Evolutionary conservation across 208 protist genomes (phyloP).

Genomic region (Trichomonas gallinae): DNA sequence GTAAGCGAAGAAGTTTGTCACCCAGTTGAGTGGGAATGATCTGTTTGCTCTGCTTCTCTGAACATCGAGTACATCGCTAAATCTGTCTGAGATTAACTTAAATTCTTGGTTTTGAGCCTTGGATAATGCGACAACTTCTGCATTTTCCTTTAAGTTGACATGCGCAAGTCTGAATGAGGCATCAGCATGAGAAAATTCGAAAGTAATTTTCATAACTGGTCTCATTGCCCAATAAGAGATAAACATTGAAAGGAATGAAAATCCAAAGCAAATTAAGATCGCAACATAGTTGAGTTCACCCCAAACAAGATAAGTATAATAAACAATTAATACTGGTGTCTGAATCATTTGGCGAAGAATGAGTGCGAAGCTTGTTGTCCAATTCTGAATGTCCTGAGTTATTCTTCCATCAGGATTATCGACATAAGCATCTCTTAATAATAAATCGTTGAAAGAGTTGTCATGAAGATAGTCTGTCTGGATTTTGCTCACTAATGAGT

Average conservation of each 20-base stretch:
- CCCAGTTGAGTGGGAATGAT: background rate
- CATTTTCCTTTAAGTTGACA: background rate
- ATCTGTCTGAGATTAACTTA: background rate
- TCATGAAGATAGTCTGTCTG: background rate
- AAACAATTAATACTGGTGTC: background rate
- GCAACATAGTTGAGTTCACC: background rate
- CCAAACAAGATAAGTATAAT: background rate
- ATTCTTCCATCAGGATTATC: slow-evolving; percentile 20
- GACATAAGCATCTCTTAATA: background rate
- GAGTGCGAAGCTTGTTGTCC: background rate
- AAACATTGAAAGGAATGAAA: background rate
- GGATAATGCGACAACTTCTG: background rate
- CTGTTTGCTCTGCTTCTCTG: background rate
- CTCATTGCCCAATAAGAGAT: background rate
- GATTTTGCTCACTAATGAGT: background rate
- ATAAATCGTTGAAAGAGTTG: background rate
- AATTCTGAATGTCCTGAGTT: background rate
- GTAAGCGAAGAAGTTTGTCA: background rate
- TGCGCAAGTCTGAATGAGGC: background rate
- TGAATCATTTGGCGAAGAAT: background rate
- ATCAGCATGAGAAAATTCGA: background rate
- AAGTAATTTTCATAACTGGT: background rate
- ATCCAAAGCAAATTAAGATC: background rate
- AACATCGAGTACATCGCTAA: background rate
- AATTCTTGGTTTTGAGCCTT: background rate